phyloP scores from a whole-genome alignment of 129 eudicot species.

The Ambrosia artemisiifolia region DNA sequence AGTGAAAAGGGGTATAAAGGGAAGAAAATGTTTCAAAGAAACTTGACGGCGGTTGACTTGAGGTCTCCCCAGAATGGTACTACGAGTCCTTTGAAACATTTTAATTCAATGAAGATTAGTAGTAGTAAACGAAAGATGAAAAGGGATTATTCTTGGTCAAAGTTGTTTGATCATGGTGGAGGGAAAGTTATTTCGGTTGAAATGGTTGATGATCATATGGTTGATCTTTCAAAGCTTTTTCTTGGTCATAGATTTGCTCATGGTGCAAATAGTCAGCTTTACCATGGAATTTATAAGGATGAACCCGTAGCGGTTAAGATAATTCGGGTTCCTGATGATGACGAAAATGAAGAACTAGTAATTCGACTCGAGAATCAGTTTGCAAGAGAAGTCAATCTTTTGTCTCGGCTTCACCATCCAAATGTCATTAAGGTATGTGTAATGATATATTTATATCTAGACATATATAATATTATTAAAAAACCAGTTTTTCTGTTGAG shows the following conservation, averaged over 20 bases:
- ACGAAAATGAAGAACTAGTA: constrained; percentile 65
- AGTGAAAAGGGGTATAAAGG: constrained; percentile 43
- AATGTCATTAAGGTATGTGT: constrained; percentile 27
- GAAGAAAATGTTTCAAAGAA: constrained; percentile 39
- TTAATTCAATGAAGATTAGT: constrained; percentile 39
- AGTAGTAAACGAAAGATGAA: constrained; percentile 48
- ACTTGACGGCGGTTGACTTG: constrained; percentile 25
- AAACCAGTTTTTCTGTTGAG: too few relatives aligned
- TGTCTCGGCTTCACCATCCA: constrained; percentile 73
- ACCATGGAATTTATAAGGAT: constrained; percentile 74
- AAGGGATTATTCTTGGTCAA: constrained; percentile 72
- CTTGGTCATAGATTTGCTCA: constrained; percentile 89
- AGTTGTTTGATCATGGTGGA: constrained; percentile 80
- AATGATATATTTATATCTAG: too few relatives aligned
- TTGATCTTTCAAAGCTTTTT: constrained; percentile 78
- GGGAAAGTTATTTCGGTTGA: constrained; percentile 82
- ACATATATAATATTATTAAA: too few relatives aligned
- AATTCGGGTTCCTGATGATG: constrained; percentile 81
- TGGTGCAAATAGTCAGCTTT: constrained; percentile 91
- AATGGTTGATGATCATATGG: constrained; percentile 58
- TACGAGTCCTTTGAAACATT: constrained; percentile 47
- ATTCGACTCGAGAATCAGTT: constrained; percentile 75
- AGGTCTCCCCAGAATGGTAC: constrained; percentile 34
- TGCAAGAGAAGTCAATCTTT: constrained; percentile 66
- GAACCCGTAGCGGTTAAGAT: constrained; percentile 86